Evolutionary conservation across 2,329 filamentous ascomycete genomes (phyloP).

Genomic region (Trichoderma gracile): DNA sequence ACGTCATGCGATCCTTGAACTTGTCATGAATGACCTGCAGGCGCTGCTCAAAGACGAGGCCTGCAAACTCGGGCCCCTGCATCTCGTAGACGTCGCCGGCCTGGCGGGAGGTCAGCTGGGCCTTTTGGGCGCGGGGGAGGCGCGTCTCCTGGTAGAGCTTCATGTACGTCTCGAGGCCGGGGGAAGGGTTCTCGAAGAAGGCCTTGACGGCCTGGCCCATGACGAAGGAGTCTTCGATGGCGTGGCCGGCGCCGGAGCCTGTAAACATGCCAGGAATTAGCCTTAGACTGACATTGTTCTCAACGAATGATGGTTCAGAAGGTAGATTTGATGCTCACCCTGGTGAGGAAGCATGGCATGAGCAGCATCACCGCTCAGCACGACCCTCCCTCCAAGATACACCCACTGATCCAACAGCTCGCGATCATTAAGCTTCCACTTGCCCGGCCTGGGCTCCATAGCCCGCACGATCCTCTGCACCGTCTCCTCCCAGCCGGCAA

Average conservation of each 20-base stretch:
- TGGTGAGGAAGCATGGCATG: conserved; percentile 23
- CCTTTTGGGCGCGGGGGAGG: conserved; percentile 10
- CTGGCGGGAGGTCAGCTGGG: conserved; percentile 16
- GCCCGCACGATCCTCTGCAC: conserved; percentile 14
- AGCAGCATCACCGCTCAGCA: conserved; percentile 11
- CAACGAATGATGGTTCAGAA: no score
- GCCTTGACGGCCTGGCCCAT: conserved; percentile 21
- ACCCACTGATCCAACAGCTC: conserved; percentile 15
- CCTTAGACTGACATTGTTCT: no score
- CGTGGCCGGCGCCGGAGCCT: conserved; percentile 20
- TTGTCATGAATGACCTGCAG: conserved; percentile 20
- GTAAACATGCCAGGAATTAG: not conserved
- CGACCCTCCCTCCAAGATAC: conserved; percentile 5
- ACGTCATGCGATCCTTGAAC: conserved; percentile 19
- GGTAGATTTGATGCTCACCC: no score
- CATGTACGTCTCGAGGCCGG: conserved; percentile 18
- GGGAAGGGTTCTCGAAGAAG: conserved; percentile 13
- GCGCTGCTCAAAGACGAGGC: conserved; percentile 14
- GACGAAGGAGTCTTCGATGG: conserved; percentile 21
- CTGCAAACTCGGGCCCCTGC: conserved; percentile 16
- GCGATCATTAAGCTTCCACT: conserved; percentile 21
- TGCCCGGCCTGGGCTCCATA: conserved; percentile 15
- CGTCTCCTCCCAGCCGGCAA: conserved; percentile 18
- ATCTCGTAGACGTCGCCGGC: conserved; percentile 22
- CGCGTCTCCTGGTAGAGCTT: conserved; percentile 19